These are phyloP conservation scores for Podila epicladia DNA, from an alignment of 192 early-diverging fungal genomes.

Conservation along the genomic window DNA sequence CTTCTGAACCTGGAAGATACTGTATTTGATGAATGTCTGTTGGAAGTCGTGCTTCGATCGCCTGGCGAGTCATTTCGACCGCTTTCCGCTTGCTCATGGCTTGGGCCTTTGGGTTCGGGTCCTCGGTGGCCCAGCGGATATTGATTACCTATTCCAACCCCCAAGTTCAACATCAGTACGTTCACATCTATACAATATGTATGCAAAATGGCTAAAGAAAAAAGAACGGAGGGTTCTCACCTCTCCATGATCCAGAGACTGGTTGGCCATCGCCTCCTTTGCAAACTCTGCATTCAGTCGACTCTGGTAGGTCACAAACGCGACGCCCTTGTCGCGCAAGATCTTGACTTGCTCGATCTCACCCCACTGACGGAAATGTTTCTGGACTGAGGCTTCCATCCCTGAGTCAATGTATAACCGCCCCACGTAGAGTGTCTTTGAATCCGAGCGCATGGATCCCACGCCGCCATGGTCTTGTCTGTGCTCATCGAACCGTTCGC, in stretches of 20 bases:
- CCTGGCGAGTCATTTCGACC: constrained; percentile 65
- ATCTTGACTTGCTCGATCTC: constrained; percentile 79
- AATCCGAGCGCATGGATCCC: constrained; percentile 82
- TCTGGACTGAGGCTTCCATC: constrained; percentile 62
- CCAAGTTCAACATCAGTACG: no score
- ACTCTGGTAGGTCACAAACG: constrained; percentile 82
- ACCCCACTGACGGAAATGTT: constrained; percentile 81
- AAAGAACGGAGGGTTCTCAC: constrained; percentile 31
- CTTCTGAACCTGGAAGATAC: constrained; percentile 33
- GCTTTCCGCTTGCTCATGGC: constrained; percentile 64
- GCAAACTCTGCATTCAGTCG: constrained; percentile 87
- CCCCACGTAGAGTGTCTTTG: constrained; percentile 84
- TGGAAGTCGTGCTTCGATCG: constrained; percentile 66
- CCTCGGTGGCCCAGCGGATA: constrained; percentile 86
- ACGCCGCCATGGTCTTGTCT: constrained; percentile 69
- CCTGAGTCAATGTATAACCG: constrained; percentile 48
- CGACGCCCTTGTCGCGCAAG: constrained; percentile 75
- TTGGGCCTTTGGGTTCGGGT: constrained; percentile 73
- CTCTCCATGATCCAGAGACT: constrained; percentile 81
- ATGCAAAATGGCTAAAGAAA: neutral
- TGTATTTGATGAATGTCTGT: constrained; percentile 43
- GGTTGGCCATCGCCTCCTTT: constrained; percentile 87
- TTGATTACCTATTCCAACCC: constrained; percentile 53
- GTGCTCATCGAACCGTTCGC: constrained; percentile 75
- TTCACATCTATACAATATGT: neutral